Base-by-base conservation (phyloP, 257 asterid species). In the Capsicum pubescens region DNA sequence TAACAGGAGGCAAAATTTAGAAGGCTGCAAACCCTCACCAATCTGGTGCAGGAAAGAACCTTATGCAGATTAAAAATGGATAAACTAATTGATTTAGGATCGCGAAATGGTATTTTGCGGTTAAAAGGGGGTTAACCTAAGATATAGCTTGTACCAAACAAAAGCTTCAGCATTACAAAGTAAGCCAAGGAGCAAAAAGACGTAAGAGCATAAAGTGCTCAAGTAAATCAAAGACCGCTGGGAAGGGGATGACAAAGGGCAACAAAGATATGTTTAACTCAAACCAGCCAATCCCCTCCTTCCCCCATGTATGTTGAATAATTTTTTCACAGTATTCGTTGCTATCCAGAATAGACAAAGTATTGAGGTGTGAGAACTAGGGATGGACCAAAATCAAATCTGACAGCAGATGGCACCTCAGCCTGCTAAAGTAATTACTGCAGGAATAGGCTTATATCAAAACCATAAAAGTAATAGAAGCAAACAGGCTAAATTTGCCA, bases 181-280 rank as follows among this genome's bases (percentile, higher is more conserved):
- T 19, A 50, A 19, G 80, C 50, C 44, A 4, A 74, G 80, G 36
- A 74, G 44, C 9, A 50, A 19, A 48, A 50, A 0, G 35, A 52
- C 6, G 19, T n/a, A 48, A 7, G 59, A 48, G 19, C 80, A 72
- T 72, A 19, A 72, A 32, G 58, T 19, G 39, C 44, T 48, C 60
- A 7, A 19, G 60, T 12, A 39, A 39, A 72, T 8, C 7, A 72
- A 72, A 19, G 17, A 72, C 7, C 42, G 7, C 19, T 6, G 42
- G 11, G 36, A 72, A 72, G 60, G 80, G 59, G 42, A 72, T 19
- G 42, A 14, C 80, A 19, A 12, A 72, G 60, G 80, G 39, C 60
- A 12, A 74, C 0, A 3, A 52, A 74, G 60, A 12, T 50, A 17
- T 0, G 39, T 71, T 71, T n/a, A 61, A 3, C 69, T 5, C 39